Percentiles rank a stretch among this genome's conserved stretches.
Conservation (phyloP, 1,284 basidiomycete species). For the Malassezia nana region DNA sequence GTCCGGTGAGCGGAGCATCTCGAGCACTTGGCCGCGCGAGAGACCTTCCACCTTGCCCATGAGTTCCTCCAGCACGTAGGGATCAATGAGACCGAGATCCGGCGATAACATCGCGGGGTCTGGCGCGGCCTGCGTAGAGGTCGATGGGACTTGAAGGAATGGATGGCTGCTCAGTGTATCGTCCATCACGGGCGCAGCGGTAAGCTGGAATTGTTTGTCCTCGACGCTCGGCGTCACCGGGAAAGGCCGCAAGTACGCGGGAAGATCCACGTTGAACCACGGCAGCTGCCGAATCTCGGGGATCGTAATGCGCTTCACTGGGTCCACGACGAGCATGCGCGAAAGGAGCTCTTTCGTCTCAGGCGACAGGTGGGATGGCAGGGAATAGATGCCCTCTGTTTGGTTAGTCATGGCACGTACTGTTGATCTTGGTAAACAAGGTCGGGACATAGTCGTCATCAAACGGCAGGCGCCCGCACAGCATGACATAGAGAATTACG, state of each 20-base stretch:
- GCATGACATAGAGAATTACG: constrained; percentile 47
- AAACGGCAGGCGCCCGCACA: constrained; percentile 44
- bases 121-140: not conserved
- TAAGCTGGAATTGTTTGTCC: constrained; percentile 54
- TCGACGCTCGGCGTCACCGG: constrained; percentile 60
- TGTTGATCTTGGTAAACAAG: constrained; percentile 48
- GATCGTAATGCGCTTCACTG: constrained; percentile 46
- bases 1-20: constrained; percentile 68
- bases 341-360: constrained; percentile 41
- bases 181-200: constrained; percentile 23
- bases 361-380: constrained; percentile 41
- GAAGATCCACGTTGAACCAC: constrained; percentile 45
- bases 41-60: constrained; percentile 66
- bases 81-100: constrained; percentile 73
- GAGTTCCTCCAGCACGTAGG: constrained; percentile 75
- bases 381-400: constrained; percentile 35
- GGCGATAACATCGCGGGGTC: constrained; percentile 16
- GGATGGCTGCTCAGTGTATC: constrained; percentile 7
- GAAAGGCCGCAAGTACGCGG: constrained; percentile 56
- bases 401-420: constrained; percentile 3
- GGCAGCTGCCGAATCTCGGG: constrained; percentile 41
- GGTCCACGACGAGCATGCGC: constrained; percentile 47
- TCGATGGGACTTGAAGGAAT: not conserved
- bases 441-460: constrained; percentile 48
- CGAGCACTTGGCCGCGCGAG: constrained; percentile 72